phyloP scores from a whole-genome alignment of 495 filamentous ascomycete genomes.

The Talaromyces ruber region DNA sequence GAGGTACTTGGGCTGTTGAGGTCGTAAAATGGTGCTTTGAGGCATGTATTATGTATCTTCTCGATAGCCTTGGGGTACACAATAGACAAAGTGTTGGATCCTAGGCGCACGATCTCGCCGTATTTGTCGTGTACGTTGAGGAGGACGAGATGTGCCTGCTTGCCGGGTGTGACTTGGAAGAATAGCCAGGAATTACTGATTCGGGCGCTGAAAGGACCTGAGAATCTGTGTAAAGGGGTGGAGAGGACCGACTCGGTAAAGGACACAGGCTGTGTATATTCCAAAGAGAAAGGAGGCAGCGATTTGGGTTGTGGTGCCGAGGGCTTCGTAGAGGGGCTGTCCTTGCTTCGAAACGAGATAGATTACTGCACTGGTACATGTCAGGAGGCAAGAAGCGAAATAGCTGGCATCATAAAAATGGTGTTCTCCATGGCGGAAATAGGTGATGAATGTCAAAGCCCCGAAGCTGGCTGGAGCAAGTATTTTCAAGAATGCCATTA shows the following conservation, averaged over 20 bases:
- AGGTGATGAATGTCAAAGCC: background rate
- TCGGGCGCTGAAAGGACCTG: constrained; percentile 29
- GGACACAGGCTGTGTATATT: constrained; percentile 29
- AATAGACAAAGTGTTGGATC: constrained; percentile 27
- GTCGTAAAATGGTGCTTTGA: constrained; percentile 24
- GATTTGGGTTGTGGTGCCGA: background rate
- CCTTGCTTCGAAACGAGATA: background rate
- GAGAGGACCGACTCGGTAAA: constrained; percentile 33
- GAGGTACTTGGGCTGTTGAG: constrained; percentile 13
- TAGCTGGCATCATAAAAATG: background rate
- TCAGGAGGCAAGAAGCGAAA: background rate
- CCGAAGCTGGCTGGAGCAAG: background rate
- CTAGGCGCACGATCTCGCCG: constrained; percentile 31
- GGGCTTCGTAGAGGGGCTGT: background rate
- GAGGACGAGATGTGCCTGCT: constrained; percentile 12
- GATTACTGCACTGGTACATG: background rate
- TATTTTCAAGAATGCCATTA: background rate
- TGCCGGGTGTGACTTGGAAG: constrained; percentile 14
- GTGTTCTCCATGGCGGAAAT: background rate
- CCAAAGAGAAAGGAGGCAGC: constrained; percentile 15
- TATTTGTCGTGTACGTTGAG: constrained; percentile 24
- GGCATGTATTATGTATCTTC: constrained; percentile 10
- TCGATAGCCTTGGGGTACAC: constrained; percentile 17
- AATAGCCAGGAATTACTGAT: constrained; percentile 28
- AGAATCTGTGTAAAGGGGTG: constrained; percentile 34